Evolutionary conservation across 495 filamentous ascomycete species (phyloP), one percentile per base, ranked within the genome.

Genomic region (Apodospora peruviana): DNA sequence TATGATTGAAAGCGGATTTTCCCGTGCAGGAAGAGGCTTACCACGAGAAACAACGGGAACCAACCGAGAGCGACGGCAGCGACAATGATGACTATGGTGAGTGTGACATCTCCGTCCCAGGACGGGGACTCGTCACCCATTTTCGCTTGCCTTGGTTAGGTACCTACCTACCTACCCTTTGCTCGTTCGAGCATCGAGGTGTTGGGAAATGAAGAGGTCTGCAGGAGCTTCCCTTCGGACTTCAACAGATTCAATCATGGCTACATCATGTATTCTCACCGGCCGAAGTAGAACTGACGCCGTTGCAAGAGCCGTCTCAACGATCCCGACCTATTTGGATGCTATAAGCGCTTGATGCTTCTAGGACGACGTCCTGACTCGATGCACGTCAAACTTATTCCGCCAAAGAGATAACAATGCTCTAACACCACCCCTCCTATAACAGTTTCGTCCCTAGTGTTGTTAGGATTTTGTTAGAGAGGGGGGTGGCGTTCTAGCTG

Each of bases 41-140:
- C 19, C n/a, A 39, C 11, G 20, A 35, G 17, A 21, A 48, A 29
- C 9, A 61, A 12, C n/a, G 55, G 48, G 17, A 58, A n/a, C 46
- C 55, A 61, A 23, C 40, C 34, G n/a, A 58, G 53, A 39, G 55
- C 52, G 8, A 55, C 18, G n/a, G 50, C 27, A 12, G 43, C 3
- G 32, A 37, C 41, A 36, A 61, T 61, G 21, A 43, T 16, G 22
- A 61, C 19, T 9, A 58, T 46, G 20, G 40, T 47, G 1, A 22
- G 22, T 10, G 32, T 52, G 10, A 34, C 19, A 25, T 56, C 39
- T 35, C 43, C 45, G 16, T 53, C 16, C 48, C 45, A 51, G 2
- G 37, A 51, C 22, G n/a, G n/a, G n/a, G n/a, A n/a, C n/a, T n/a
- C n/a, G n/a, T n/a, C 27, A 34, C 1, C 34, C 43, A 55, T 58